Percentiles rank a stretch among this genome's conserved stretches.
Conservation (phyloP, 2,329 filamentous ascomycete species). For the Esteya vermicola region DNA sequence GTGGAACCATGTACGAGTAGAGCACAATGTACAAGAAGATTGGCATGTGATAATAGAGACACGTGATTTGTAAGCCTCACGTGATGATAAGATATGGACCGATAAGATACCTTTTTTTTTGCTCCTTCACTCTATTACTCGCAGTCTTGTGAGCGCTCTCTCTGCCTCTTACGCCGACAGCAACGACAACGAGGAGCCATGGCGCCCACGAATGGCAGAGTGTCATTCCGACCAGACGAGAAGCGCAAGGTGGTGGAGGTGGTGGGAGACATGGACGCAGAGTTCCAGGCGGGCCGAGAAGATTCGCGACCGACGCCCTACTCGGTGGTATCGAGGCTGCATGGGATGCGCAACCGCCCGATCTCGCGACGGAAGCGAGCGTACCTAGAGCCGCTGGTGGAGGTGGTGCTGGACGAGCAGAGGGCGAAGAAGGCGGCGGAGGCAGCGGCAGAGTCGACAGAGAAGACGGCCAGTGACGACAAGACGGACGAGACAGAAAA, state of each 20-base stretch:
- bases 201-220: neutral
- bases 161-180: neutral
- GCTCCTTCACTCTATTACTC: no score
- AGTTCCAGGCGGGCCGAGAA: neutral
- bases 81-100: neutral
- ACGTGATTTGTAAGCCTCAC: neutral
- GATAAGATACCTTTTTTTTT: conserved; percentile 3
- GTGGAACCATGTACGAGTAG: no score
- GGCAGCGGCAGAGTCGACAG: neutral
- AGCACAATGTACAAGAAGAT: no score
- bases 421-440: neutral
- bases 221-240: conserved; percentile 1
- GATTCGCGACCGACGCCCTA: conserved; percentile 5
- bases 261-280: neutral
- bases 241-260: neutral
- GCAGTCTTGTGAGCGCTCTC: no score
- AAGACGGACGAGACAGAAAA: no score
- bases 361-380: conserved; percentile 9
- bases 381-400: conserved; percentile 9
- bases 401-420: conserved; percentile 8
- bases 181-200: neutral
- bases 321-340: conserved; percentile 4
- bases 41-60: no score
- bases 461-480: neutral
- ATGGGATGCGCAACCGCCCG: conserved; percentile 8